Evolutionary conservation across 2,329 filamentous ascomycete species (phyloP), one percentile per base, ranked within the genome.

Genomic region (Microcyclospora tardicrescens): DNA sequence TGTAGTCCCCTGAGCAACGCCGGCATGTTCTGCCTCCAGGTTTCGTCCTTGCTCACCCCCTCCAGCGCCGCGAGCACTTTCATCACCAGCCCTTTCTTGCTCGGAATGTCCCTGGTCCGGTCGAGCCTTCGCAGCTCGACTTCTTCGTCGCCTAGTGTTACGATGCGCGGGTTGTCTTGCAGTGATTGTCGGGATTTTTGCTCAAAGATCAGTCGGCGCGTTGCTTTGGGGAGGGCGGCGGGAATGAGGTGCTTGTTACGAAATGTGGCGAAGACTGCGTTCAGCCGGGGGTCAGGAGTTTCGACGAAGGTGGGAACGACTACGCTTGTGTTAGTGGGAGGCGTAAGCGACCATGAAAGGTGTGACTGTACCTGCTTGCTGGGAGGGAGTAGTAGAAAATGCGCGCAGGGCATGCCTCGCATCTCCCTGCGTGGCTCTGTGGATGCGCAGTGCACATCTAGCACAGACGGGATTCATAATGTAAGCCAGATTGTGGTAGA

Each of bases 191-290:
- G 53, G 53, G 63, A 55, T 28, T 62, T 59, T 13, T 55, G 42
- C 34, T 52, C 50, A 55, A 61, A 67, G 45, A 69, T 61, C 24
- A 69, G 59, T 41, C 58, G 53, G 24, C 56, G 49, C 45, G 69
- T 64, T 30, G 56, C 54, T 12, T 49, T 44, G 41, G 55, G 60
- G 37, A 71, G 59, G 49, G 66, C 61, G 34, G 51, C 49, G 10
- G 66, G 66, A 15, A 69, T 57, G 41, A 69, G 59, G 47, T 68
- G 50, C 36, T 63, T 62, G 34, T 53, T 55, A 44, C 67, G 66
- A 37, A 68, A 52, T 9, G 45, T 55, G 5, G 52, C 45, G 41
- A 70, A 61, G 28, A 65, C 44, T 14, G 49, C 36, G 36, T 64
- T 53, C 39, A 69, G 62, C 33, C 63, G 58, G 35, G 61, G 53